Base-by-base conservation (phyloP, 805 yeast genomes). In the Yamadazyma laniorum region DNA sequence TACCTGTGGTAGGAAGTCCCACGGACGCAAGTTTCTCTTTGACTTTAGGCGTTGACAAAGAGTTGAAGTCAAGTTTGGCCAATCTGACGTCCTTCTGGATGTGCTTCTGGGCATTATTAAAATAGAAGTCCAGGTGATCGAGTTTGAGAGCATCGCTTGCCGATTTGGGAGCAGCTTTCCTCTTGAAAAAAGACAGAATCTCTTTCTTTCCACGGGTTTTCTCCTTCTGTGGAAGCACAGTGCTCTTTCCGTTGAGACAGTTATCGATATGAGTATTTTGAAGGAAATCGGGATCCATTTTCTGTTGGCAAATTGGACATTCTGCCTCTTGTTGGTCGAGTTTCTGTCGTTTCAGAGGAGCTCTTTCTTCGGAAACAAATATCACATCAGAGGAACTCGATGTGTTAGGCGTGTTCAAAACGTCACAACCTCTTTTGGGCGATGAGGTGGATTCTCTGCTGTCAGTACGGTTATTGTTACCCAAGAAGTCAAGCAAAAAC, bases 241-340 rank as follows among this genome's bases (percentile, higher is more conserved):
- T 43, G n/a, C 34, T 40, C 25, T 52, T 56, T 5, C 67, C 68
- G 9, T 51, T 52, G 19, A 83, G 55, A 50, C 95, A 85, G 35
- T 65, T 65, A 51, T 80, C 88, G 8, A 85, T 65, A 53, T 85
- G 93, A 1, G 65, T 53, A 3, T 74, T 53, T 53, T 85, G 85
- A 6, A 85, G 60, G 23, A 69, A 72, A 16, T 61, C 69, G 0
- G 79, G 65, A 1, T 82, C 71, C 77, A 80, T 76, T 18, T 56
- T 57, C 28, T 72, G 63, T 6, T 60, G 55, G 55, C 95, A 85
- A 2, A 85, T 68, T 0, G 95, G 95, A 53, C 95, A 85, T 34
- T 64, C 72, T 0, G 75, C 85, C 40, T 65, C 27, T 6, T 41
- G 29, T 15, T 15, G n/a, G 11, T 32, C 34, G 28, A 13, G 25